Conservation (phyloP, 2,329 filamentous ascomycete genomes). For the Colletotrichum sansevieriae region DNA sequence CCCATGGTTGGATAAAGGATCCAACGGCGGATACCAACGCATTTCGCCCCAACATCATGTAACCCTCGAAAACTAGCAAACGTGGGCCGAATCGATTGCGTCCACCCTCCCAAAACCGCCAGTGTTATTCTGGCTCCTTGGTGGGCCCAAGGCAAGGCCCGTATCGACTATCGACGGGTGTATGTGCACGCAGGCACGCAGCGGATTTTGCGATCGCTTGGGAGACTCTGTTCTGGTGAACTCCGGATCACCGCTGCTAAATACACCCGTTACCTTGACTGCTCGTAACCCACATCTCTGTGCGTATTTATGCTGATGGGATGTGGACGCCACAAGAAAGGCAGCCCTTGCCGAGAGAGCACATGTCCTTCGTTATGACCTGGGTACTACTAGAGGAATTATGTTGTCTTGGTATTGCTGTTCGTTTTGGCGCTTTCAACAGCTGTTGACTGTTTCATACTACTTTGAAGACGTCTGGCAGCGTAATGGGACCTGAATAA, state of each 20-base stretch:
- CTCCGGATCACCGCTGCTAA: background rate
- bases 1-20: background rate
- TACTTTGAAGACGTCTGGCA: too few species aligned
- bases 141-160: background rate
- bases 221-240: background rate
- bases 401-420: too few species aligned
- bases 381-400: too few species aligned
- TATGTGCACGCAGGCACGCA: background rate
- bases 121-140: too few species aligned
- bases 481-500: background rate
- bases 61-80: background rate
- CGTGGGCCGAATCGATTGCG: background rate
- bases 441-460: too few species aligned
- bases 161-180: background rate
- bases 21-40: background rate
- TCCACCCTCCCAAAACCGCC: too few species aligned
- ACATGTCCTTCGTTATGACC: too few species aligned
- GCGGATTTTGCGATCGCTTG: background rate
- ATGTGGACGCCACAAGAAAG: background rate
- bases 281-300: background rate
- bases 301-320: background rate
- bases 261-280: background rate
- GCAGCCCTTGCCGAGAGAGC: too few species aligned
- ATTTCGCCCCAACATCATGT: slow-evolving; percentile 4
- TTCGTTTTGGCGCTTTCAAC: too few species aligned